Evolutionary conservation across 176 grass and related monocot species (phyloP), one percentile per base, ranked within the genome.

Genomic region (Coix lacrymajobi): DNA sequence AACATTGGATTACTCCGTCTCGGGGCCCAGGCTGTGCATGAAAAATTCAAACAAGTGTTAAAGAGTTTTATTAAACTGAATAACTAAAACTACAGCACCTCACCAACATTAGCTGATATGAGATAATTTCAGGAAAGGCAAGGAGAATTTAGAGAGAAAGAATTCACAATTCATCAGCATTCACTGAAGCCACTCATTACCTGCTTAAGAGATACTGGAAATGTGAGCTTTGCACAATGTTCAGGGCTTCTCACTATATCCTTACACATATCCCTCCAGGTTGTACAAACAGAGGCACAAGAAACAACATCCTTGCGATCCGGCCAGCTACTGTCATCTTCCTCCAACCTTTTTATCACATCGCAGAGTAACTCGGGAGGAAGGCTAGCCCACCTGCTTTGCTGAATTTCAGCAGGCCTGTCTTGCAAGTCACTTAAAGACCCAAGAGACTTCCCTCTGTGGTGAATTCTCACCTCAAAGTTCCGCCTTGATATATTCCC

Each of bases 181-280:
- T 60, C 29, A 68, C 14, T 19, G 31, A 66, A 83, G 0, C 20
- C 1, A 38, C 20, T 82, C 32, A 77, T 88, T 90, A 97, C 94
- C 94, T 97, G 94, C 64, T 97, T 94, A 72, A 97, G 85, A 36
- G 94, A 97, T 34, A 97, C 62, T 12, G 94, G 94, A 86, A 97
- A 97, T 7, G 94, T 97, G 64, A 97, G 92, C 56, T 92, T 94
- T 66, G 87, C 92, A 45, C 89, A 92, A 62, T 94, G 85, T 68
- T 97, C 94, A 6, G 94, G 94, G 24, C 87, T 97, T 68, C 49
- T 90, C 28, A 97, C 94, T 38, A 97, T 90, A 87, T 97, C 94
- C 38, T 94, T 94, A 74, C 94, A 92, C 75, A 92, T 97, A 39
- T 86, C 84, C 64, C 91, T 89, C 94, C 94, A 97, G 22, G 92